A percentile compares a stretch with the other conserved stretches of the same genome.
Evolutionary conservation across 257 asterid genomes (phyloP).

Genomic region (Scutellaria barbata): DNA sequence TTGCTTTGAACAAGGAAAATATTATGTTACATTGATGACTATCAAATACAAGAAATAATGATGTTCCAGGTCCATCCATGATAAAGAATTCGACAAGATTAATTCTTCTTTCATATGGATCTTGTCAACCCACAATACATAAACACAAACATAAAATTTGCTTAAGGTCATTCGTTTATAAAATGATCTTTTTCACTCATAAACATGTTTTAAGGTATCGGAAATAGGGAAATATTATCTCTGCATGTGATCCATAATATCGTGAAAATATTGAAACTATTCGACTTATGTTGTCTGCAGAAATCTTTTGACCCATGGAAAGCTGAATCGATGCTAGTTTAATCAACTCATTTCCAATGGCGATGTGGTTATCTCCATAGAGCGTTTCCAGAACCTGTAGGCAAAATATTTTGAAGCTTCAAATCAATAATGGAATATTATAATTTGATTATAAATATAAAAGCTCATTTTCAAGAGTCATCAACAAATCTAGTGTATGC

Average conservation of each 20-base stretch:
- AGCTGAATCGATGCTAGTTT: conserved; percentile 74
- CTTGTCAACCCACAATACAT: too few relatives aligned
- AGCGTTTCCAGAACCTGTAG: conserved; percentile 79
- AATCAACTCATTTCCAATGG: conserved; percentile 76
- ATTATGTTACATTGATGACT: too few relatives aligned
- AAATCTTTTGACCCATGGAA: conserved; percentile 45
- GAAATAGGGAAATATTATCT: conserved; percentile 59
- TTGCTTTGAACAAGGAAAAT: too few relatives aligned
- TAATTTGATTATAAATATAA: neutral
- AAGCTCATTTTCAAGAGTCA: neutral
- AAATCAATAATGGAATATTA: neutral
- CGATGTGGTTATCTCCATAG: conserved; percentile 74
- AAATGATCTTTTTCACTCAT: too few relatives aligned
- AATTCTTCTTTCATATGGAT: too few relatives aligned
- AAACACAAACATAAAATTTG: too few relatives aligned
- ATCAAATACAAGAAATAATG: too few relatives aligned
- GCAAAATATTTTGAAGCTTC: conserved; percentile 14
- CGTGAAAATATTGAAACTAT: conserved; percentile 53
- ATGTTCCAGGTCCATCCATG: too few relatives aligned
- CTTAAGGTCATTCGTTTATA: too few relatives aligned
- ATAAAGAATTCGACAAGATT: too few relatives aligned
- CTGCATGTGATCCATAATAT: conserved; percentile 72
- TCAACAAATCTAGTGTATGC: too few relatives aligned
- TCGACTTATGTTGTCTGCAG: conserved; percentile 43
- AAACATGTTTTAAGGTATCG: conserved; percentile 31